Evolutionary conservation across 1,284 basidiomycete species (phyloP).

Genomic region (Irpex lacteus): DNA sequence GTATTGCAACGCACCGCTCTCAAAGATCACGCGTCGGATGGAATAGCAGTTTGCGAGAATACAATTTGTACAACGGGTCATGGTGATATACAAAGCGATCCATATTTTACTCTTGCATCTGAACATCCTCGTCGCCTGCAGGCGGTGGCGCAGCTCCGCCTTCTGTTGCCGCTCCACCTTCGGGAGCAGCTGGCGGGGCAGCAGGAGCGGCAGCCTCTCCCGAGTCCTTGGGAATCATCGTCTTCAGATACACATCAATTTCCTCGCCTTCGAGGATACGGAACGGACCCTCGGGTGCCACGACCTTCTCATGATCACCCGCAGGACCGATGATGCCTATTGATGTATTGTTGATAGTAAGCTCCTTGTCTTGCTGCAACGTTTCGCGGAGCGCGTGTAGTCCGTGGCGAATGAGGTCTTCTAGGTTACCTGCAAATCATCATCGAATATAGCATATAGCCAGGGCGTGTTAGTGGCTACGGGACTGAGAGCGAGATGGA

Average conservation of each 20-base stretch:
- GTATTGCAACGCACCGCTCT: not conserved
- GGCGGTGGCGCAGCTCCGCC: conserved; percentile 31
- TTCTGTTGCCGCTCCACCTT: conserved; percentile 16
- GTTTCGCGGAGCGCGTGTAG: conserved; percentile 93
- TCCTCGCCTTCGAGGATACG: conserved; percentile 78
- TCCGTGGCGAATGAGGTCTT: conserved; percentile 88
- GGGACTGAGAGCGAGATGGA: not conserved
- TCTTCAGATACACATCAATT: conserved; percentile 69
- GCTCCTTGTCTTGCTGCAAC: conserved; percentile 95
- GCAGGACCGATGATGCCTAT: conserved; percentile 85
- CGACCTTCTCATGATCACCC: conserved; percentile 53
- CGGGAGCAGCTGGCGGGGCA: conserved; percentile 22
- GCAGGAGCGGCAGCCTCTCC: conserved; percentile 32
- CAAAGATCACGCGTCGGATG: not conserved
- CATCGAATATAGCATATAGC: not conserved
- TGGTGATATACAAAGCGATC: not conserved
- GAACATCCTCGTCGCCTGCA: conserved; percentile 67
- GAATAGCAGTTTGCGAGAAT: not conserved
- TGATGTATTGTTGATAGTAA: conserved; percentile 89
- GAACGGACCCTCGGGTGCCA: conserved; percentile 57
- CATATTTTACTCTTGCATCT: conserved; percentile 63
- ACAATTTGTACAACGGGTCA: not conserved
- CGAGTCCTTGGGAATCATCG: conserved; percentile 65
- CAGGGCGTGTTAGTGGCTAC: conserved; percentile 2
- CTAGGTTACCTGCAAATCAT: conserved; percentile 60